Evolutionary conservation across 257 asterid genomes (phyloP).

Genomic region (Solanum pennellii): DNA sequence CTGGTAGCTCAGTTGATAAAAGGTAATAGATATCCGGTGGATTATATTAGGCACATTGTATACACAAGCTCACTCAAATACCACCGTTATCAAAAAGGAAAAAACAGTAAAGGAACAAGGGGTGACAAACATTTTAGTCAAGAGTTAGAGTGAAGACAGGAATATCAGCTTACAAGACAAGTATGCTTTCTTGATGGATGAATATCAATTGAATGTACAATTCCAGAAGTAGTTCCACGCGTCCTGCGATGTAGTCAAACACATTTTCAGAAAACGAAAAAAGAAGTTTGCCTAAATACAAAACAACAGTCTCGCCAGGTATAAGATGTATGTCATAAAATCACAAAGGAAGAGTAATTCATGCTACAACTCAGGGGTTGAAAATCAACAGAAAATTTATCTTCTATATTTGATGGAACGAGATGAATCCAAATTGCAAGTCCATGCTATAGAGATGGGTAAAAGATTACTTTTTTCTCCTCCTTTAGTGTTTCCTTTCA

Average conservation of each 20-base stretch:
- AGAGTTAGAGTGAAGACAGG: background rate
- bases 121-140: background rate
- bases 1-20: background rate
- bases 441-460: background rate
- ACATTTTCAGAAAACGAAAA: background rate
- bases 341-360: background rate
- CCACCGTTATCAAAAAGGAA: background rate
- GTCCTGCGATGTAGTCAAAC: constrained; percentile 31
- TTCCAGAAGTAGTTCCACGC: constrained; percentile 46
- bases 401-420: background rate
- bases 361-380: background rate
- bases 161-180: constrained; percentile 61
- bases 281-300: background rate
- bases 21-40: background rate
- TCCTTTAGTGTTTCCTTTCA: background rate
- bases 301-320: background rate
- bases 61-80: background rate
- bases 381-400: background rate
- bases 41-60: background rate
- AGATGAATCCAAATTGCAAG: background rate
- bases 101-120: background rate
- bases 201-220: constrained; percentile 77
- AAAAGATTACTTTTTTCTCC: background rate
- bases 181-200: constrained; percentile 87
- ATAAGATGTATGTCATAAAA: background rate